phyloP scores from a whole-genome alignment of 1,284 basidiomycete species.

The Ustilago shanxiensis region DNA sequence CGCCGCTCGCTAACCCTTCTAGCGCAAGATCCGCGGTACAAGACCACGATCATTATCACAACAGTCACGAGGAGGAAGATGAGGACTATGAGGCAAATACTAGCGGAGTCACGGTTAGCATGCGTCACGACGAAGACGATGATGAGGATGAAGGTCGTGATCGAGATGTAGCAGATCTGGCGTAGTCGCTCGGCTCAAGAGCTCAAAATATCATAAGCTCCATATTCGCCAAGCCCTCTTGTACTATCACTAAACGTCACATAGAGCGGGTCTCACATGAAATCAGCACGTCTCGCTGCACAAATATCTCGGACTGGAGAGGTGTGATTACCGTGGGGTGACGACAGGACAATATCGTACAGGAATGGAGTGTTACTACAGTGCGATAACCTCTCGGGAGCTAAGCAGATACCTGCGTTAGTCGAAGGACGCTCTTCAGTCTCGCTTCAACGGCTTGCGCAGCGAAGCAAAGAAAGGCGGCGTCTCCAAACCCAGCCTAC shows the following conservation, averaged over 20 bases:
- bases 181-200: constrained; percentile 5
- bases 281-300: neutral
- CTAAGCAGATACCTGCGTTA: neutral
- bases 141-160: constrained; percentile 27
- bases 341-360: neutral
- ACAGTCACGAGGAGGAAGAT: constrained; percentile 35
- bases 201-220: neutral
- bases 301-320: neutral
- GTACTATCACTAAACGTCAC: neutral
- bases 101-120: constrained; percentile 55
- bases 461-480: constrained; percentile 46
- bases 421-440: constrained; percentile 4
- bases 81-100: constrained; percentile 51
- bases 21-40: constrained; percentile 7
- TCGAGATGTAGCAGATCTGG: constrained; percentile 9
- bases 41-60: constrained; percentile 21
- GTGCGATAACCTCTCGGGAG: neutral
- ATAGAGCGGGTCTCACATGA: neutral
- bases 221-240: neutral
- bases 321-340: neutral
- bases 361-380: neutral
- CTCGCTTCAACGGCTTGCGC: constrained; percentile 40
- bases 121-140: constrained; percentile 56
- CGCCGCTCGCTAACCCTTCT: constrained; percentile 24
- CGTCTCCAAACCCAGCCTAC: constrained; percentile 35